Evolutionary conservation across 192 early-diverging fungal genomes (phyloP).

Genomic region (Linnemannia elongata): DNA sequence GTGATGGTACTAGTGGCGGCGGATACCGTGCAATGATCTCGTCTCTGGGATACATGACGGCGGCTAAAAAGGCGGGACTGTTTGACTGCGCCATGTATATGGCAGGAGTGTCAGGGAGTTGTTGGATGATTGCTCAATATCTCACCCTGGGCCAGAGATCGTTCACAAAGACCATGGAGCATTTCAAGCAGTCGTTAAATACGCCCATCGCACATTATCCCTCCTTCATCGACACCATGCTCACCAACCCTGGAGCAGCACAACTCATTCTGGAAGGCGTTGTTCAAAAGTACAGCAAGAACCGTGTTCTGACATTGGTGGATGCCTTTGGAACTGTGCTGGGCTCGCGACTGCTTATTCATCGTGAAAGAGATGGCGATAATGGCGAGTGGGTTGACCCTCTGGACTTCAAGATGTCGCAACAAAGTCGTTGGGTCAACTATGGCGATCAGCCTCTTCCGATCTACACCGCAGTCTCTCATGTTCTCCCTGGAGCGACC

Average conservation of each 20-base stretch:
- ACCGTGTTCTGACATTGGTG: constrained; percentile 58
- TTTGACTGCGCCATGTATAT: constrained; percentile 81
- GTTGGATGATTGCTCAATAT: constrained; percentile 71
- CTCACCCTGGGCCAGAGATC: constrained; percentile 58
- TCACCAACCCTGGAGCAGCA: constrained; percentile 57
- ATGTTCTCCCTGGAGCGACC: constrained; percentile 63
- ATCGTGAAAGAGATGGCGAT: constrained; percentile 44
- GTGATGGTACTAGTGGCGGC: constrained; percentile 68
- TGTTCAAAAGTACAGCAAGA: constrained; percentile 50
- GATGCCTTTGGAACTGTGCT: constrained; percentile 73
- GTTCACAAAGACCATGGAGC: constrained; percentile 48
- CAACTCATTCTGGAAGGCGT: constrained; percentile 60
- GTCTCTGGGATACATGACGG: constrained; percentile 73
- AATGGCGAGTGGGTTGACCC: constrained; percentile 56
- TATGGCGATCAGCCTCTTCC: constrained; percentile 78
- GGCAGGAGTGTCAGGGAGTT: constrained; percentile 74
- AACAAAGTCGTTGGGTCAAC: constrained; percentile 66
- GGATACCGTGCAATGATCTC: constrained; percentile 89
- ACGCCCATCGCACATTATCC: constrained; percentile 43
- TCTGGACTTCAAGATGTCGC: constrained; percentile 67
- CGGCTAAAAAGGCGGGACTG: constrained; percentile 74
- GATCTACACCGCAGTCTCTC: constrained; percentile 82
- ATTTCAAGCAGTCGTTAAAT: constrained; percentile 39
- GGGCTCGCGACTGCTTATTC: constrained; percentile 59
- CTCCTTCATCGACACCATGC: constrained; percentile 43